Percentiles rank a stretch among this genome's conserved stretches.
Conservation (phyloP, 352 stramenopile species). For the Phytopythium boreale region DNA sequence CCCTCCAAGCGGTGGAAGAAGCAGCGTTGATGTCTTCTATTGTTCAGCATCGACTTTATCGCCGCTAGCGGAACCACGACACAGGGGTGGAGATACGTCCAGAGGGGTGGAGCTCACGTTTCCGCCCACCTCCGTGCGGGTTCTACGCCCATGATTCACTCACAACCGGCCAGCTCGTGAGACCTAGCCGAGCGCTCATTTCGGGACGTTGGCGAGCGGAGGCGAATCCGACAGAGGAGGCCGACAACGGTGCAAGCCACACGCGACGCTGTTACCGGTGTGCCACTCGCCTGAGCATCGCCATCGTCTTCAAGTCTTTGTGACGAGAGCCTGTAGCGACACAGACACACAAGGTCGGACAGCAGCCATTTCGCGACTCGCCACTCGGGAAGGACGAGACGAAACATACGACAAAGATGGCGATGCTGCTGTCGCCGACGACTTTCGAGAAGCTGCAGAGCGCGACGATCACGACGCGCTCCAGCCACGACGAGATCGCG, state of each 20-base stretch:
- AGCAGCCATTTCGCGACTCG: background rate
- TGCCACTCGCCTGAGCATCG: background rate
- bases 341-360: no score
- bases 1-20: background rate
- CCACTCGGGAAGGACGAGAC: background rate
- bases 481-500: constrained; percentile 13
- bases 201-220: background rate
- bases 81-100: background rate
- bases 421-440: constrained; percentile 17
- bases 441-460: constrained; percentile 19
- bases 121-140: background rate
- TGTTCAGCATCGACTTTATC: background rate
- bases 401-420: background rate
- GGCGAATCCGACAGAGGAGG: background rate
- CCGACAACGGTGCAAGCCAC: background rate
- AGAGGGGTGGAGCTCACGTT: background rate
- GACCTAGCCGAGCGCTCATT: background rate
- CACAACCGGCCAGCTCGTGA: background rate
- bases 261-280: background rate
- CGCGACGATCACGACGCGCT: constrained; percentile 36
- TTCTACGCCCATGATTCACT: background rate
- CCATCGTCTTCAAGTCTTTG: background rate
- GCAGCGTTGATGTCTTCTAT: background rate
- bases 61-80: background rate
- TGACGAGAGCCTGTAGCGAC: background rate